These are phyloP conservation scores for Kwoniella dejecticola DNA, from an alignment of 768 basidiomycete genomes.

Conservation along the genomic window DNA sequence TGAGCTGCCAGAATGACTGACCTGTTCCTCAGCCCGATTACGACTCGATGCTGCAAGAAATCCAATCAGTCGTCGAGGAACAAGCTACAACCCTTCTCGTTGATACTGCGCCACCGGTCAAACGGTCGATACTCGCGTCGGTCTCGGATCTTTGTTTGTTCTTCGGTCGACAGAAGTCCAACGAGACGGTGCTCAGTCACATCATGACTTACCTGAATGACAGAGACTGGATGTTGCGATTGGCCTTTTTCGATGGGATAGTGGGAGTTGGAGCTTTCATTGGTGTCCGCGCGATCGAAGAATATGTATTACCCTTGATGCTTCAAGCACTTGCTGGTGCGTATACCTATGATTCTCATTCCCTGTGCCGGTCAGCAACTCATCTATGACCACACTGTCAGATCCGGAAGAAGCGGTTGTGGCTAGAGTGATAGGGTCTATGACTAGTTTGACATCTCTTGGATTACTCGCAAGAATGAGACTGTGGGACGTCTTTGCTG, in stretches of 20 bases:
- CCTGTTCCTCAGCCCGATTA: conserved; percentile 71
- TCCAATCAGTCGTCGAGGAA: conserved; percentile 82
- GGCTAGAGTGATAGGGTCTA: conserved; percentile 79
- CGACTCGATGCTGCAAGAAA: conserved; percentile 79
- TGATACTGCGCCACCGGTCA: conserved; percentile 85
- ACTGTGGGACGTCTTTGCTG: conserved; percentile 95
- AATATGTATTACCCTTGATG: conserved; percentile 96
- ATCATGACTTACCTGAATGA: conserved; percentile 78
- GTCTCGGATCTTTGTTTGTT: conserved; percentile 90
- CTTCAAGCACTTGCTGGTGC: conserved; percentile 88
- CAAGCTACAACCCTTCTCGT: conserved; percentile 82
- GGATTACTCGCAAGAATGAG: conserved; percentile 76
- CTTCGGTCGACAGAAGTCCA: conserved; percentile 86
- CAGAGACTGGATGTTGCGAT: conserved; percentile 85
- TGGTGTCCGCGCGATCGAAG: conserved; percentile 85
- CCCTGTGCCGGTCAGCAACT: not conserved
- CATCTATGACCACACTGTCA: conserved; percentile 50
- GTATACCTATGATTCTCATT: conserved; percentile 34
- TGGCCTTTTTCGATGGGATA: conserved; percentile 92
- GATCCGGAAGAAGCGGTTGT: conserved; percentile 96
- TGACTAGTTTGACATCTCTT: conserved; percentile 85
- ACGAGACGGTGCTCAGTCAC: conserved; percentile 88
- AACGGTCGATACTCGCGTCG: conserved; percentile 82
- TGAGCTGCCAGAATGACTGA: conserved; percentile 25
- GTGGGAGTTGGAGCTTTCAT: conserved; percentile 94